Conservation (phyloP, 2,329 filamentous ascomycete genomes). For the Thielaviopsis populi region DNA sequence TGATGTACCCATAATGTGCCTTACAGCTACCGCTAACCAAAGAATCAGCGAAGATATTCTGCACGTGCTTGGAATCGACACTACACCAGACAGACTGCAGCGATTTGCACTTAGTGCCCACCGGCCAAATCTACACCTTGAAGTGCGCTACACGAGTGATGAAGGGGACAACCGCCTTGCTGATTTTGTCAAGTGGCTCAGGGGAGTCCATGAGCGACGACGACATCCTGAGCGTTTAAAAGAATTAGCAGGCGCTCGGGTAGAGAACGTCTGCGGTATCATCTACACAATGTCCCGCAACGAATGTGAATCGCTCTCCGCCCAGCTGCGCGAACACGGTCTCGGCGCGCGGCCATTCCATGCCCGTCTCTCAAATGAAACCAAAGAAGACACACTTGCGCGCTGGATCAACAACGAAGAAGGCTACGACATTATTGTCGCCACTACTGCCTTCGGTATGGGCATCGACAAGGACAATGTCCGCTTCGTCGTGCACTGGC, state of each 20-base stretch:
- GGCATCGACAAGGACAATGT: constrained; percentile 94
- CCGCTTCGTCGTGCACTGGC: constrained; percentile 90
- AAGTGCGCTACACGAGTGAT: constrained; percentile 69
- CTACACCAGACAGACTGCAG: constrained; percentile 42
- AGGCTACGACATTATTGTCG: constrained; percentile 83
- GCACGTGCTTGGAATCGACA: constrained; percentile 52
- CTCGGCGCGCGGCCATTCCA: constrained; percentile 63
- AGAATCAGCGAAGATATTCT: constrained; percentile 75
- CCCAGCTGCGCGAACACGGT: constrained; percentile 48
- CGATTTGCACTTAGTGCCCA: constrained; percentile 73
- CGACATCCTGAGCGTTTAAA: constrained; percentile 40
- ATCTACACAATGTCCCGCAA: constrained; percentile 64
- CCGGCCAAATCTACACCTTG: constrained; percentile 76
- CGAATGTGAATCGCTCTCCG: constrained; percentile 58
- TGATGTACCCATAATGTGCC: constrained; percentile 76
- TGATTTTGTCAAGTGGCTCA: constrained; percentile 65
- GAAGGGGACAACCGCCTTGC: constrained; percentile 56
- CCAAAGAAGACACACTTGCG: constrained; percentile 55
- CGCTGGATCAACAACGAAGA: constrained; percentile 58
- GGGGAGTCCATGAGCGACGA: constrained; percentile 54
- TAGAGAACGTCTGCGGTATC: constrained; percentile 56
- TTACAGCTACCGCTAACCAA: constrained; percentile 79
- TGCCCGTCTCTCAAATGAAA: constrained; percentile 49
- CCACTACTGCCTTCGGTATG: constrained; percentile 95
- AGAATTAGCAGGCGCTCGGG: constrained; percentile 44